Conservation (phyloP, 805 yeast genomes). For the Starmerella ratchasimensis region DNA sequence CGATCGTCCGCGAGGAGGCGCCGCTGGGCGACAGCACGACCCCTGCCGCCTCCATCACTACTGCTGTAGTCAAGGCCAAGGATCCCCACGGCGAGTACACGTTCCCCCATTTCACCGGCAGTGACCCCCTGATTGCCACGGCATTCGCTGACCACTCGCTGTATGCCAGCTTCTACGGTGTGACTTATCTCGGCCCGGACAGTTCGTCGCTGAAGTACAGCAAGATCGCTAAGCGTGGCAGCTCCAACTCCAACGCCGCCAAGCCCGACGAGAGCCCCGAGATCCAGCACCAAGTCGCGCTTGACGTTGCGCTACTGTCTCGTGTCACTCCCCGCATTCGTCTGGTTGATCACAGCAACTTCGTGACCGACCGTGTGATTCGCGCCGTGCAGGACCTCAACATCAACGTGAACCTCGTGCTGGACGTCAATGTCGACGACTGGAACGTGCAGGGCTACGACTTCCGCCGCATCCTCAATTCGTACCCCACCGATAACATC, state of each 20-base stretch:
- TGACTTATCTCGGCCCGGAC: slow-evolving; percentile 8
- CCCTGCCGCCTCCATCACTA: background rate
- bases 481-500: slow-evolving; percentile 2
- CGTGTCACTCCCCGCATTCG: slow-evolving; percentile 45
- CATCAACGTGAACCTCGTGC: slow-evolving; percentile 41
- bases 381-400: slow-evolving; percentile 39
- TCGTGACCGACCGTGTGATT: slow-evolving; percentile 39
- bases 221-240: background rate
- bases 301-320: slow-evolving; percentile 46
- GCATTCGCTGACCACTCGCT: slow-evolving; percentile 11
- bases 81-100: background rate
- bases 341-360: slow-evolving; percentile 49
- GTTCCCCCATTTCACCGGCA: slow-evolving; percentile 2
- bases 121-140: slow-evolving; percentile 4
- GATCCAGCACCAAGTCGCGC: slow-evolving; percentile 33
- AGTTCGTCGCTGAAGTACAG: background rate
- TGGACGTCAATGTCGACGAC: slow-evolving; percentile 51
- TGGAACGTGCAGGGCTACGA: slow-evolving; percentile 3
- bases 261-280: background rate
- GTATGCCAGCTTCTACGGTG: slow-evolving; percentile 10
- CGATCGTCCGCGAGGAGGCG: background rate
- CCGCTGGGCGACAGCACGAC: background rate
- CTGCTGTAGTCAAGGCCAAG: background rate
- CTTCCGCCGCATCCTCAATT: slow-evolving; percentile 7
- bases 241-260: background rate